Evolutionary conservation across 768 basidiomycete species (phyloP).

Genomic region (Phaeolepiota aurea): DNA sequence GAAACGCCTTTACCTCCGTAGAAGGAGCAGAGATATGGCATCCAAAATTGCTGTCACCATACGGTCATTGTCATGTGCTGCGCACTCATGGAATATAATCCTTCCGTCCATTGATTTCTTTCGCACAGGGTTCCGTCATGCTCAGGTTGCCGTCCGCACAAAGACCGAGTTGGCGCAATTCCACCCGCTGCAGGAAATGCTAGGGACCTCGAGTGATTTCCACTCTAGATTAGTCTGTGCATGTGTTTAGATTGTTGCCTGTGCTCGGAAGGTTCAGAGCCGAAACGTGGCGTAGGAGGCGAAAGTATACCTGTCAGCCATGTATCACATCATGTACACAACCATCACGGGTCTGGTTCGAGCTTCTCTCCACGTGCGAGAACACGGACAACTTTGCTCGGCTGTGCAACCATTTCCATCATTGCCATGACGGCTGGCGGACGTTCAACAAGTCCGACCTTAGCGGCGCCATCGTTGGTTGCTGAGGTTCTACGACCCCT

Average conservation of each 20-base stretch:
- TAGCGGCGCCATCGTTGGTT: slow-evolving; percentile 8
- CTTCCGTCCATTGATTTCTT: not conserved
- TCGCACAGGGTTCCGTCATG: not conserved
- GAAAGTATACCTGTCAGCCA: not conserved
- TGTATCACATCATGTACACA: not conserved
- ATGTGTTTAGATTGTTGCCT: not conserved
- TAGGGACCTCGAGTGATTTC: not conserved
- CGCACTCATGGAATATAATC: not conserved
- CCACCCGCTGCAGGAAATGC: not conserved
- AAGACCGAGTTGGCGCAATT: not conserved
- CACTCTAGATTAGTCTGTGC: slow-evolving; percentile 1
- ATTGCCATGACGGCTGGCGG: slow-evolving; percentile 73
- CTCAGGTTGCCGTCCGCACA: too few species aligned
- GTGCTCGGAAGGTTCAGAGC: not conserved
- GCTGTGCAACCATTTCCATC: slow-evolving; percentile 72
- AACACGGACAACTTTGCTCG: slow-evolving; percentile 68
- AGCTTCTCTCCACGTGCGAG: slow-evolving; percentile 82
- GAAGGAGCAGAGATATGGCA: not conserved
- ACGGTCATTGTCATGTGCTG: not conserved
- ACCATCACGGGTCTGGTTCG: slow-evolving; percentile 33
- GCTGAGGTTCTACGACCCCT: slow-evolving; percentile 18
- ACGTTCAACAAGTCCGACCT: slow-evolving; percentile 57
- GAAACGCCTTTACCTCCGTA: not conserved
- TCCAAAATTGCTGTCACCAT: not conserved
- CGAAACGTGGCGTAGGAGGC: not conserved